A percentile compares a stretch with the other conserved stretches of the same genome.
These are phyloP conservation scores for Zarea fungicola DNA, from an alignment of 2,329 filamentous ascomycete species.

Conservation along the genomic window DNA sequence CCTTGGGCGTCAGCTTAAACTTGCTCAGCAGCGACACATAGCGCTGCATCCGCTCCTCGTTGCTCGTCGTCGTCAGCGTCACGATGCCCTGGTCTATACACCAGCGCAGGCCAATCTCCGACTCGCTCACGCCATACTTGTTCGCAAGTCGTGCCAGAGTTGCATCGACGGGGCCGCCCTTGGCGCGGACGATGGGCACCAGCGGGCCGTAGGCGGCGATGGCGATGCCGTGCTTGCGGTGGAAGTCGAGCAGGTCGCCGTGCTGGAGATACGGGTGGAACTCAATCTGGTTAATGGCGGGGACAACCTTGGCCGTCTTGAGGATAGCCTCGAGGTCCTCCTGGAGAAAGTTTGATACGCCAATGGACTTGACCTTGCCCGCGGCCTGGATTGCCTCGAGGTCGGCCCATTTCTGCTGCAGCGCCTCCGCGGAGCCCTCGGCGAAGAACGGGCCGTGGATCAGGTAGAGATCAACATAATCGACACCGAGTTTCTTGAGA, in stretches of 20 bases:
- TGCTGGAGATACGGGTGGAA: conserved; percentile 72
- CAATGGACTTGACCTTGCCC: conserved; percentile 64
- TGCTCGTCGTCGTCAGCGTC: conserved; percentile 55
- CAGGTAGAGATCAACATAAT: conserved; percentile 69
- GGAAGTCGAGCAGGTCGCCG: conserved; percentile 51
- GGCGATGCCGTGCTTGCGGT: conserved; percentile 52
- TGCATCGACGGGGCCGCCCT: conserved; percentile 48
- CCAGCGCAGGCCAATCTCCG: conserved; percentile 56
- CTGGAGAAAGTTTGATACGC: conserved; percentile 69
- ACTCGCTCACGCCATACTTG: conserved; percentile 54
- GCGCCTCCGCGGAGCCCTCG: conserved; percentile 36
- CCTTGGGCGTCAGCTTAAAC: conserved; percentile 56
- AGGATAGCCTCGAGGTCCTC: conserved; percentile 51
- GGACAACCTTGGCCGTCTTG: conserved; percentile 54
- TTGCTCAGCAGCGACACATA: conserved; percentile 45
- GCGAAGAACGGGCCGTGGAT: conserved; percentile 55
- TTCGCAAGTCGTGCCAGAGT: conserved; percentile 45
- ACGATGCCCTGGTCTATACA: conserved; percentile 54
- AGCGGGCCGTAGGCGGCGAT: conserved; percentile 53
- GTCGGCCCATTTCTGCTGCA: conserved; percentile 57
- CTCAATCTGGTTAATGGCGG: conserved; percentile 77
- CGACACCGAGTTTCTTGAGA: conserved; percentile 59
- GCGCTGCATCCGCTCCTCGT: conserved; percentile 50
- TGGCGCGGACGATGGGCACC: conserved; percentile 41
- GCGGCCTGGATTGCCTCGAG: conserved; percentile 61